Base-by-base conservation (phyloP, 2,329 filamentous ascomycete genomes). In the Grosmannia serpens region DNA sequence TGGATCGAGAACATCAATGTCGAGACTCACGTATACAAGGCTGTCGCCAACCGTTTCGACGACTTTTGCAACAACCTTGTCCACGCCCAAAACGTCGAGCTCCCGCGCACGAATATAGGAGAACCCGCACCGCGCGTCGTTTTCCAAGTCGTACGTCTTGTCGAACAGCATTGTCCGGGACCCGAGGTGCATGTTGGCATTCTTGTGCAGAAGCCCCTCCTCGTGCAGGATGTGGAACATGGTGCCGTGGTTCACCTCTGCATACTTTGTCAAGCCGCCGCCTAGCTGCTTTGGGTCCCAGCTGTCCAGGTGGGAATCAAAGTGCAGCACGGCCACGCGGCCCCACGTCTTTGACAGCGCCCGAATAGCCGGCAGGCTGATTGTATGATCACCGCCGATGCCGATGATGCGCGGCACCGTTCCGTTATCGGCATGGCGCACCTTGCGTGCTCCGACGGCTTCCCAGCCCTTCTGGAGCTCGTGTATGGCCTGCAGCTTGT, bases 1-100 rank as follows among this genome's bases (percentile, higher is more conserved):
- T 27, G 88, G 88, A 69, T 91, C 88, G 55, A 92, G 75, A 0
- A 91, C 87, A 70, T 92, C 88, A 63, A 91, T 91, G 67, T 91
- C 88, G 20, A 92, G 81, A 59, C 80, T 86, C 31, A 92, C 74
- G 65, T 92, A 92, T 13, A 84, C 80, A 52, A 73, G 77, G 0
- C 75, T 75, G 13, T 74, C 73, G 1, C 70, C 70, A 0, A 83
- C 78, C 8, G 80, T 72, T 3, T 76, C 67, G 64, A 87, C 74
- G 62, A 92, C 88, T 44, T 71, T 73, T 10, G 82, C 72, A 2
- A 89, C 79, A 38, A 92, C 73, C 0, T 85, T 87, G 38, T 77
- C 74, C 0, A 78, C 73, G 2, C 88, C 87, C 46, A 89, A 69
- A 20, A 84, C 83, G 69, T 92, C 88, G 52, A 92, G 83, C 62